Evolutionary conservation across 768 basidiomycete genomes (phyloP), one percentile per base, ranked within the genome.

Genomic region (Lactarius vividus): DNA sequence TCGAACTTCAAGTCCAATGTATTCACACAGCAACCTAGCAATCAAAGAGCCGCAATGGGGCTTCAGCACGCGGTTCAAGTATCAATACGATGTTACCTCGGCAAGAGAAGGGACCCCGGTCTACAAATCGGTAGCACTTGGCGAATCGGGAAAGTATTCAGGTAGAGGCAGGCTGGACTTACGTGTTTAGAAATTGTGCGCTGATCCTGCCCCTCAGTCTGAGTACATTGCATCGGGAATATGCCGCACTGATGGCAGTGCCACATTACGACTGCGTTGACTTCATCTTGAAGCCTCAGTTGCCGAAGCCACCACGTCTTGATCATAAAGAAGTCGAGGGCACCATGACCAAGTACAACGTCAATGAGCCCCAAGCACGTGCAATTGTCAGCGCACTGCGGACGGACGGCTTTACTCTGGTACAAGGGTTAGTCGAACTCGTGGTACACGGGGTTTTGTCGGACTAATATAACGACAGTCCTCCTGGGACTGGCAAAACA

Each of bases 401-500:
- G 57, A 83, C 83, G 0, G 75, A 85, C 15, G 97, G 96, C 0
- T 97, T 99, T 73, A 84, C 87, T 0, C 80, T 99, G 35, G 95
- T 99, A 62, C 97, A 99, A 83, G 97, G 97, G 96, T 96, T 73
- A 31, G 68, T 69, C 37, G 44, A 63, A 39, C 15, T 8, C 11
- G 62, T 57, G 18, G 6, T 26, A 39, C 11, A 6, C 10, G 6
- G 11, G 37, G 33, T 18, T 29, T 7, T 18, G 5, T 20, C 31
- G 9, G 15, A 16, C 39, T 4, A 54, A 52, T 28, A 20, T 61
- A 16, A 44, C 49, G 61, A 62, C 69, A 96, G 96, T 28, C 97
- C 97, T 40, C 97, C 97, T 1, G 97, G 97, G 62, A 99, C 97
- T 0, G 97, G 97, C 15, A 99, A 99, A 79, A 99, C 97, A 10